These are phyloP conservation scores for Macrotyloma uniflorum DNA, from an alignment of 306 rosid species.

Conservation along the genomic window DNA sequence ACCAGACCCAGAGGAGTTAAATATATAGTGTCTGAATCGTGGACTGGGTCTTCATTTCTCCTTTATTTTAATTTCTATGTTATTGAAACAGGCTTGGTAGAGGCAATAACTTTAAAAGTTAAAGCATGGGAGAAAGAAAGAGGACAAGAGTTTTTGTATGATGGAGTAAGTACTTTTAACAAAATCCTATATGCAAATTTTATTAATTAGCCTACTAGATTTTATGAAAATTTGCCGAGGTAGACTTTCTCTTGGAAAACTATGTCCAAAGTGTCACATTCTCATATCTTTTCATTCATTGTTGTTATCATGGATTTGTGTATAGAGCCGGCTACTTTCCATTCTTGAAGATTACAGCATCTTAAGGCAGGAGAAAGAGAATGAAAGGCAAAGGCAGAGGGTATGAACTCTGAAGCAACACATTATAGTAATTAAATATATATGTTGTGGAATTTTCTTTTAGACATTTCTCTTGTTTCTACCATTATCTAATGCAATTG, in stretches of 20 bases:
- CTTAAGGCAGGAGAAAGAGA: constrained; percentile 72
- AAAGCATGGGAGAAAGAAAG: constrained; percentile 73
- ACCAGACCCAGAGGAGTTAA: not conserved
- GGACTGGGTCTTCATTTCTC: not conserved
- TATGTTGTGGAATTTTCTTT: constrained; percentile 36
- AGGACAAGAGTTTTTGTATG: constrained; percentile 61
- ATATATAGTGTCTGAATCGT: not conserved
- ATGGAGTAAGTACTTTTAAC: constrained; percentile 60
- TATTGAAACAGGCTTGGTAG: constrained; percentile 63
- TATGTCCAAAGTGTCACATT: not conserved
- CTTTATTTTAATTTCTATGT: not conserved
- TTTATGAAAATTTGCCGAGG: not conserved
- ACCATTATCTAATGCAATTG: constrained; percentile 6
- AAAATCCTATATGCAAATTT: not conserved
- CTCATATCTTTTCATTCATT: not conserved
- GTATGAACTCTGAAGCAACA: constrained; percentile 40
- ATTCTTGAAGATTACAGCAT: constrained; percentile 63
- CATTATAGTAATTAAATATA: not conserved
- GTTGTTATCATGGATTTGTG: constrained; percentile 19
- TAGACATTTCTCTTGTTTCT: constrained; percentile 5
- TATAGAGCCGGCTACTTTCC: constrained; percentile 57
- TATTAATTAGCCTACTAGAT: not conserved
- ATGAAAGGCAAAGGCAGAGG: constrained; percentile 68
- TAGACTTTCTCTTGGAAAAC: constrained; percentile 3
- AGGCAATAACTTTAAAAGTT: constrained; percentile 62